Evolutionary conservation across 306 rosid genomes (phyloP).

Genomic region (Dryas alaskensis): DNA sequence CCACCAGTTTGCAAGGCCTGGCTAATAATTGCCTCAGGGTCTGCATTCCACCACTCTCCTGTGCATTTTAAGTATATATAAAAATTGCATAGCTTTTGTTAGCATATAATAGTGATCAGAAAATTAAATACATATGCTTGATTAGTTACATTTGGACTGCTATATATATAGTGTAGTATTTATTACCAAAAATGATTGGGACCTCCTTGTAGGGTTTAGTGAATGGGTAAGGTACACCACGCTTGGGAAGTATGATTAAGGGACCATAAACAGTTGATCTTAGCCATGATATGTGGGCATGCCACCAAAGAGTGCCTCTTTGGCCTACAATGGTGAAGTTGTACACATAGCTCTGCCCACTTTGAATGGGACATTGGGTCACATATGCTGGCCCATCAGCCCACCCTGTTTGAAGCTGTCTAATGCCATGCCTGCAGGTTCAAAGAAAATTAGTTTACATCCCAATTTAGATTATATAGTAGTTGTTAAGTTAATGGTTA

Average conservation of each 20-base stretch:
- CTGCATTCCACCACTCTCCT: slow-evolving; percentile 72
- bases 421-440: slow-evolving; percentile 59
- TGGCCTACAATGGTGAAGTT: slow-evolving; percentile 58
- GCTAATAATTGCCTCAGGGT: slow-evolving; percentile 49
- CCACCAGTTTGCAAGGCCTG: slow-evolving; percentile 55
- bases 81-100: neutral
- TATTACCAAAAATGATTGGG: neutral
- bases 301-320: slow-evolving; percentile 69
- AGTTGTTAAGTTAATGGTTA: slow-evolving; percentile 12
- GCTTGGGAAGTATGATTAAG: slow-evolving; percentile 52
- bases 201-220: slow-evolving; percentile 1
- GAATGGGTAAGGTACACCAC: slow-evolving; percentile 40
- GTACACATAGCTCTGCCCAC: slow-evolving; percentile 55
- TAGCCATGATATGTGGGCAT: slow-evolving; percentile 68
- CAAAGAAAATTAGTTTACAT: neutral
- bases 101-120: no score
- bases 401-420: slow-evolving; percentile 60
- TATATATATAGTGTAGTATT: neutral
- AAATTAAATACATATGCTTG: neutral
- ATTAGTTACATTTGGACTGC: no score
- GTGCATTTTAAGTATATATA: slow-evolving; percentile 18
- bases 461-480: neutral
- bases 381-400: slow-evolving; percentile 73
- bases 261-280: slow-evolving; percentile 60
- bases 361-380: slow-evolving; percentile 71